Conservation (phyloP, 768 basidiomycete species). For the Boletus huronensis region DNA sequence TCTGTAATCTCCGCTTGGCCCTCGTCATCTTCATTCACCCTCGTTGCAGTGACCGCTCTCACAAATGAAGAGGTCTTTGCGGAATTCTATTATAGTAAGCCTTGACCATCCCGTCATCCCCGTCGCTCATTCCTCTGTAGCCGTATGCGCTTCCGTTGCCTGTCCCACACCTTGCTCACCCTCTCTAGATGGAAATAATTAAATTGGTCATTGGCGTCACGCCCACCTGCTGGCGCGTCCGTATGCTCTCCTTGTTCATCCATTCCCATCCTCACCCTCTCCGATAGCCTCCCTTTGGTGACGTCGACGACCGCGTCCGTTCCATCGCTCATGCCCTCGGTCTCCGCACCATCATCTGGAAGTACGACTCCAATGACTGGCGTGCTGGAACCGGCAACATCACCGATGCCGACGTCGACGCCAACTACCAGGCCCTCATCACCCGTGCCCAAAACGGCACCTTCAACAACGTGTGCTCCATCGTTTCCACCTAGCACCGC, state of each 20-base stretch:
- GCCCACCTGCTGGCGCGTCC: conserved; percentile 58
- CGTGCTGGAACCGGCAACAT: conserved; percentile 47
- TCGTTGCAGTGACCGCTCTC: conserved; percentile 49
- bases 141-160: conserved; percentile 14
- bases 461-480: conserved; percentile 35
- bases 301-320: conserved; percentile 74
- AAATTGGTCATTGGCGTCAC: conserved; percentile 55
- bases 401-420: conserved; percentile 44
- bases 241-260: conserved; percentile 7
- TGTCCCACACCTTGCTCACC: background rate
- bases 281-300: conserved; percentile 57
- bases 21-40: background rate
- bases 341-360: conserved; percentile 72
- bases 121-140: conserved; percentile 14
- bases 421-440: conserved; percentile 55
- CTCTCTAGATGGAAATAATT: conserved; percentile 44
- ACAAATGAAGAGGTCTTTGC: conserved; percentile 67
- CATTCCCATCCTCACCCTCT: background rate
- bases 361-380: conserved; percentile 73
- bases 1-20: conserved; percentile 21
- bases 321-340: conserved; percentile 64
- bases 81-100: conserved; percentile 71
- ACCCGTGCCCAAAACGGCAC: conserved; percentile 41
- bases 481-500: background rate
- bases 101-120: background rate